Evolutionary conservation across 768 basidiomycete genomes (phyloP).

Genomic region (Panaeolus cyanescens): DNA sequence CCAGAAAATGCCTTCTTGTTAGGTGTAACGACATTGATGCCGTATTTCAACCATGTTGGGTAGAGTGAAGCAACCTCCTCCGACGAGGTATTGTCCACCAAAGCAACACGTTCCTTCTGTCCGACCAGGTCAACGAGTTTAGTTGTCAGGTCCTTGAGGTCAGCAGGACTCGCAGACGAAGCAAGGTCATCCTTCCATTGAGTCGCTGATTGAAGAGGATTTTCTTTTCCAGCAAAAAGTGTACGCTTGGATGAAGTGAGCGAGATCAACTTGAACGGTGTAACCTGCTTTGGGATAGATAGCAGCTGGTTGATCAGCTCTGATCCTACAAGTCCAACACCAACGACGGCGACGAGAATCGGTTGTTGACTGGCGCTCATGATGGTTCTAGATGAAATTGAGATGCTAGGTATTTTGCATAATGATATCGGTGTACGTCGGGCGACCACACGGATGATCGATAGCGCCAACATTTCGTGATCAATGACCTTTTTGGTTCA

Average conservation of each 20-base stretch:
- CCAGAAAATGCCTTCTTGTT: conserved; percentile 98
- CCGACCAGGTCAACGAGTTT: conserved; percentile 49
- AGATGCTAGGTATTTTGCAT: conserved; percentile 1
- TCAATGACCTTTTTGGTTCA: not conserved
- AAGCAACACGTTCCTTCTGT: conserved; percentile 53
- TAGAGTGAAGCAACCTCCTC: conserved; percentile 81
- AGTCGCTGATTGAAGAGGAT: conserved; percentile 37
- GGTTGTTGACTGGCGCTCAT: conserved; percentile 26
- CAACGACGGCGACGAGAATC: conserved; percentile 76
- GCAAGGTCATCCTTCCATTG: conserved; percentile 41
- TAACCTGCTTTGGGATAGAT: conserved; percentile 54
- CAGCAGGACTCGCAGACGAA: conserved; percentile 43
- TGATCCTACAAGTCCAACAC: conserved; percentile 90
- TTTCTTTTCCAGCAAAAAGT: conserved; percentile 49
- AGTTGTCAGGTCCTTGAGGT: conserved; percentile 48
- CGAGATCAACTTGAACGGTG: conserved; percentile 65
- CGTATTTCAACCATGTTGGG: conserved; percentile 74
- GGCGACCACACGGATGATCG: conserved; percentile 19
- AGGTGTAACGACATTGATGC: conserved; percentile 89
- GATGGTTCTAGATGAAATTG: conserved; percentile 14
- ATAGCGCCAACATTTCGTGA: conserved; percentile 19
- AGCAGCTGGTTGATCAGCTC: conserved; percentile 85
- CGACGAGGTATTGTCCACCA: conserved; percentile 94
- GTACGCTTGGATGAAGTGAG: conserved; percentile 68
- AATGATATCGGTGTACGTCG: conserved; percentile 10